Conservation (phyloP, 2,329 filamentous ascomycete genomes). For the Harringtonia aguacate region DNA sequence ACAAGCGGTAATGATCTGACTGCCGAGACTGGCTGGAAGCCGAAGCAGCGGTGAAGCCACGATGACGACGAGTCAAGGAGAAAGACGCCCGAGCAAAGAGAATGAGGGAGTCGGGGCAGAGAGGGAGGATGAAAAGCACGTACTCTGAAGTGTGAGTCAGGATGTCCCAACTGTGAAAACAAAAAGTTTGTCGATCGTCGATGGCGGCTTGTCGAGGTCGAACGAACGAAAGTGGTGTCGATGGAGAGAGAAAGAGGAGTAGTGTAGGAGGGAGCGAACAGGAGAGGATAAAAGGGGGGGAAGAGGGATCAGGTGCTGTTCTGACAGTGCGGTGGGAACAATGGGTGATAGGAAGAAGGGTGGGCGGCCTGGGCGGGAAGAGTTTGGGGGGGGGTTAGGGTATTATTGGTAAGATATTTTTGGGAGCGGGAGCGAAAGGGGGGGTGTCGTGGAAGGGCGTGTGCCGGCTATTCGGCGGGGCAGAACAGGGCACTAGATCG, state of each 20-base stretch:
- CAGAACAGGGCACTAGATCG: too few species aligned
- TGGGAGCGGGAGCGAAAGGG: too few species aligned
- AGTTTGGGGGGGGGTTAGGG: too few species aligned
- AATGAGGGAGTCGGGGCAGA: constrained; percentile 1
- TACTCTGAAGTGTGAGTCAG: too few species aligned
- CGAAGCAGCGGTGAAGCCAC: constrained; percentile 1
- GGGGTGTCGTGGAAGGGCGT: too few species aligned
- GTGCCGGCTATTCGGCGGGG: too few species aligned
- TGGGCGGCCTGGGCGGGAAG: too few species aligned
- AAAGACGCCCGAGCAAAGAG: constrained; percentile 2
- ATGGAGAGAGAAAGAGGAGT: not conserved
- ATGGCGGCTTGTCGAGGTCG: not conserved
- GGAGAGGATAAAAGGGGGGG: not conserved
- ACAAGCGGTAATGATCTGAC: not conserved
- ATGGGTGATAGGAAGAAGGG: too few species aligned
- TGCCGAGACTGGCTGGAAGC: not conserved
- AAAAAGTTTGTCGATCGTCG: not conserved
- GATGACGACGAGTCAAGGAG: not conserved
- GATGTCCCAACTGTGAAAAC: constrained; percentile 3
- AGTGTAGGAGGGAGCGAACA: not conserved
- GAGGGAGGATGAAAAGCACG: not conserved
- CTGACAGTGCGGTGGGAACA: not conserved
- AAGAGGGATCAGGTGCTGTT: not conserved
- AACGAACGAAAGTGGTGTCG: not conserved
- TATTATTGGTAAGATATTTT: too few species aligned